Conservation (phyloP, 2,329 filamentous ascomycete genomes). For the Sclerotinia minor region DNA sequence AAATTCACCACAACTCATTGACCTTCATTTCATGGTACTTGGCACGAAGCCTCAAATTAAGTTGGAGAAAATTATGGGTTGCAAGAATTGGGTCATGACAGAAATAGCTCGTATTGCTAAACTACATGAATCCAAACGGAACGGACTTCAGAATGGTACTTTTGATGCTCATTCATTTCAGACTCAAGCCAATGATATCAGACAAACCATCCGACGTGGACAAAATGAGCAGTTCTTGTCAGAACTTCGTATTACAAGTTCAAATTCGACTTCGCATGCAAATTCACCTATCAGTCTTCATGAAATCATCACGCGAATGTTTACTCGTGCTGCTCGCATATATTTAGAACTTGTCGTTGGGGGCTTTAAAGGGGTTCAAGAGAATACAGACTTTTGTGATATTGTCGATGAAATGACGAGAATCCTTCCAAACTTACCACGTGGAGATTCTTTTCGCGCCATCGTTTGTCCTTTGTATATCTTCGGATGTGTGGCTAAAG, state of each 20-base stretch:
- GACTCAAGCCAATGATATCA: slow-evolving; percentile 29
- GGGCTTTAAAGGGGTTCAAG: slow-evolving; percentile 30
- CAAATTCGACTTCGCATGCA: not conserved
- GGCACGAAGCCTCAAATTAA: slow-evolving; percentile 41
- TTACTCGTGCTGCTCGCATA: slow-evolving; percentile 33
- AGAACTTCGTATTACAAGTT: slow-evolving; percentile 27
- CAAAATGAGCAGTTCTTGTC: slow-evolving; percentile 30
- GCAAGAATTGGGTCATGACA: slow-evolving; percentile 58
- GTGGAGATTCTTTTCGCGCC: slow-evolving; percentile 29
- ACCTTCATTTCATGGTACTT: slow-evolving; percentile 47
- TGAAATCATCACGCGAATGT: slow-evolving; percentile 34
- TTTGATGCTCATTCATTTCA: slow-evolving; percentile 28
- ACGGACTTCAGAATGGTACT: slow-evolving; percentile 41
- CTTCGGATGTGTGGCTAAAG: slow-evolving; percentile 33
- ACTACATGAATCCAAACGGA: slow-evolving; percentile 57
- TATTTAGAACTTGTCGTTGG: slow-evolving; percentile 37
- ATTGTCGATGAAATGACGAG: slow-evolving; percentile 32
- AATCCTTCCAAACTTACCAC: slow-evolving; percentile 30
- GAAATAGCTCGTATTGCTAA: slow-evolving; percentile 55
- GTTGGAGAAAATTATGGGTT: slow-evolving; percentile 54
- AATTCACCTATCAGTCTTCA: not conserved
- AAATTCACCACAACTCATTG: slow-evolving; percentile 45
- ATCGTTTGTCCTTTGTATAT: slow-evolving; percentile 37
- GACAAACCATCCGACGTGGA: slow-evolving; percentile 31
- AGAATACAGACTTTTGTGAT: slow-evolving; percentile 23